phyloP scores from a whole-genome alignment of 192 early-diverging fungal species.

The Backusella mclennaniae region DNA sequence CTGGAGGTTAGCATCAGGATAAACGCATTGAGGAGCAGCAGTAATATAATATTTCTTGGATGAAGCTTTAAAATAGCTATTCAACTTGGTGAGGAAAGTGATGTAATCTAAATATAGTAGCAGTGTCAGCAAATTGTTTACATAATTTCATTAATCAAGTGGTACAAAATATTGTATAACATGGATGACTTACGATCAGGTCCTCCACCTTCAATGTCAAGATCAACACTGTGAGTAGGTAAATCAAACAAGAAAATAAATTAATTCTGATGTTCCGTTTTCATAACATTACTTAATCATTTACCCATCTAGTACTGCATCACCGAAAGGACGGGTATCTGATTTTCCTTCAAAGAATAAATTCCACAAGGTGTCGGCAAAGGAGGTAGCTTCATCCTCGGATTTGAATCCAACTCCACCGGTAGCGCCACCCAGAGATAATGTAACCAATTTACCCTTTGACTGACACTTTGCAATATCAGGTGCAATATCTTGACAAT shows the following conservation, averaged over 20 bases:
- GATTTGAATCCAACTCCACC: slow-evolving; percentile 56
- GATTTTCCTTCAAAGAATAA: slow-evolving; percentile 60
- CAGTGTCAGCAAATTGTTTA: not conserved
- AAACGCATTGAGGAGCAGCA: slow-evolving; percentile 63
- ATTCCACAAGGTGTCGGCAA: slow-evolving; percentile 60
- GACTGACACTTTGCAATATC: slow-evolving; percentile 70
- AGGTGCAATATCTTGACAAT: slow-evolving; percentile 52
- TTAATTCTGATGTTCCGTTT: not conserved
- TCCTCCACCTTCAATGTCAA: slow-evolving; percentile 62
- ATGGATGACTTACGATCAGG: slow-evolving; percentile 30
- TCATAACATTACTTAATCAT: not conserved
- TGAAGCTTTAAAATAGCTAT: slow-evolving; percentile 40
- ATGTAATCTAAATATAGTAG: slow-evolving; percentile 42
- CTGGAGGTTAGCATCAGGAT: slow-evolving; percentile 60
- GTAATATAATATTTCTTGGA: slow-evolving; percentile 57
- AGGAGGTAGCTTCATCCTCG: slow-evolving; percentile 37
- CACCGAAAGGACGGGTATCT: slow-evolving; percentile 54
- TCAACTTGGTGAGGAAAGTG: slow-evolving; percentile 49
- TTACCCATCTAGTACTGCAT: slow-evolving; percentile 56
- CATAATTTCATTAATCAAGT: not conserved
- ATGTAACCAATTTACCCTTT: slow-evolving; percentile 57
- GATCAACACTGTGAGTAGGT: slow-evolving; percentile 43
- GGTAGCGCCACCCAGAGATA: slow-evolving; percentile 66
- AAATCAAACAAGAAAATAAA: not conserved
- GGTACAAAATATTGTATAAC: not conserved